phyloP scores from a whole-genome alignment of 352 stramenopile genomes.

The Phytophthora parvispora region DNA sequence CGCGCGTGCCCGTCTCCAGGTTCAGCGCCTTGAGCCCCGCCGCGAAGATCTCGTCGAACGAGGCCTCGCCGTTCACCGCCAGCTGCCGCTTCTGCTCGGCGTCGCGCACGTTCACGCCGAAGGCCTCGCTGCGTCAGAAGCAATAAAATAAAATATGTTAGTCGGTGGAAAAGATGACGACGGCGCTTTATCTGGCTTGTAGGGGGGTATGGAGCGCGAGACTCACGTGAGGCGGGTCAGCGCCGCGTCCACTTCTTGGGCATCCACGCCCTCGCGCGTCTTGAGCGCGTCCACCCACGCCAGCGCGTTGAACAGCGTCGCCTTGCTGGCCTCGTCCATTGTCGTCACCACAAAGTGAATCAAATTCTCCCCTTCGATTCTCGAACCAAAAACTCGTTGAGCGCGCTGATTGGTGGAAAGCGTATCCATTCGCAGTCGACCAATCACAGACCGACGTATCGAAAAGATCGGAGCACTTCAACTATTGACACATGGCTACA shows the following conservation, averaged over 20 bases:
- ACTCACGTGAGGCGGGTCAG: conserved; percentile 66
- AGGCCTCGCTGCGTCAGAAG: conserved; percentile 73
- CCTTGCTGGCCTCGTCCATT: conserved; percentile 53
- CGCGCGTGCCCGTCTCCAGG: conserved; percentile 50
- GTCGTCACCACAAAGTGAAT: conserved; percentile 4
- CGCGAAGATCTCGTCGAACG: conserved; percentile 79
- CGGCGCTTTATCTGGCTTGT: conserved; percentile 23
- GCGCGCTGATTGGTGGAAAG: conserved; percentile 13
- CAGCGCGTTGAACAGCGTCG: conserved; percentile 81
- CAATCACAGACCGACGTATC: conserved; percentile 14
- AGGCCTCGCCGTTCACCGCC: conserved; percentile 46
- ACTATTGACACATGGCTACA: conserved; percentile 23
- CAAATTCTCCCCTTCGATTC: conserved; percentile 21
- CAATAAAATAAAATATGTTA: conserved; percentile 3
- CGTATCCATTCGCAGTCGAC: background rate
- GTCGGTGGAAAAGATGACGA: background rate
- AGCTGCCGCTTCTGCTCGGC: conserved; percentile 62
- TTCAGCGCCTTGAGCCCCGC: conserved; percentile 74
- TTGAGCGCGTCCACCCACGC: conserved; percentile 79
- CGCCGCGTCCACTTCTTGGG: conserved; percentile 73
- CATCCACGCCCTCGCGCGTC: conserved; percentile 57
- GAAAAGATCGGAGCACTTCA: conserved; percentile 20
- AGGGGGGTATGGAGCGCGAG: conserved; percentile 29
- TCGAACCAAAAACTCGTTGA: conserved; percentile 16
- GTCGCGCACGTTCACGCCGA: conserved; percentile 70